Conservation (phyloP, 2,329 filamentous ascomycete genomes). For the Diaporthe velutina region DNA sequence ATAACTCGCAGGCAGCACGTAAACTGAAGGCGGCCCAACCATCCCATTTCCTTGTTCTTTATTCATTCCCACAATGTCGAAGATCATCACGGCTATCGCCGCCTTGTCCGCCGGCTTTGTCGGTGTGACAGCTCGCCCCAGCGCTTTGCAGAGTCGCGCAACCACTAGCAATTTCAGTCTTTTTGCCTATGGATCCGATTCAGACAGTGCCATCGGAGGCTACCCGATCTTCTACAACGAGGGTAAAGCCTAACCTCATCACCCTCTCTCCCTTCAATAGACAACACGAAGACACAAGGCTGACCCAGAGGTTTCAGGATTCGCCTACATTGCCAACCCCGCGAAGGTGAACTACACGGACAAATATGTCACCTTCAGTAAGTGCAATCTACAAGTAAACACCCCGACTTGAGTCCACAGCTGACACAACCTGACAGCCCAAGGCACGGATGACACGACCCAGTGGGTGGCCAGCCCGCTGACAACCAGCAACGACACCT, state of each 20-base stretch:
- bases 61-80: constrained; percentile 17
- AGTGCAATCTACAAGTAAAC: not conserved
- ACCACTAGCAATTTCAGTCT: constrained; percentile 34
- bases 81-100: constrained; percentile 1
- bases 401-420: too few relatives aligned
- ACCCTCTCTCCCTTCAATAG: not conserved
- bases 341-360: constrained; percentile 33
- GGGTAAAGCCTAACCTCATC: constrained; percentile 9
- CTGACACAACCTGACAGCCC: not conserved
- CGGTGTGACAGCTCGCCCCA: constrained; percentile 6
- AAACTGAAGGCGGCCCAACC: not conserved
- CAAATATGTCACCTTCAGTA: constrained; percentile 29
- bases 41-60: not conserved
- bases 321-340: constrained; percentile 34
- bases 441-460: constrained; percentile 19
- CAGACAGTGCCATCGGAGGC: constrained; percentile 26
- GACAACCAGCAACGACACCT: constrained; percentile 18
- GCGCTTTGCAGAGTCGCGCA: not conserved
- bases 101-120: not conserved
- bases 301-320: not conserved
- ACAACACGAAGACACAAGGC: not conserved
- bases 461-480: constrained; percentile 32
- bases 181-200: constrained; percentile 31
- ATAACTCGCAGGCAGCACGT: not conserved
- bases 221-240: constrained; percentile 33